Evolutionary conservation across 208 protist species (phyloP).

Genomic region (Balamuthia mandrillaris): DNA sequence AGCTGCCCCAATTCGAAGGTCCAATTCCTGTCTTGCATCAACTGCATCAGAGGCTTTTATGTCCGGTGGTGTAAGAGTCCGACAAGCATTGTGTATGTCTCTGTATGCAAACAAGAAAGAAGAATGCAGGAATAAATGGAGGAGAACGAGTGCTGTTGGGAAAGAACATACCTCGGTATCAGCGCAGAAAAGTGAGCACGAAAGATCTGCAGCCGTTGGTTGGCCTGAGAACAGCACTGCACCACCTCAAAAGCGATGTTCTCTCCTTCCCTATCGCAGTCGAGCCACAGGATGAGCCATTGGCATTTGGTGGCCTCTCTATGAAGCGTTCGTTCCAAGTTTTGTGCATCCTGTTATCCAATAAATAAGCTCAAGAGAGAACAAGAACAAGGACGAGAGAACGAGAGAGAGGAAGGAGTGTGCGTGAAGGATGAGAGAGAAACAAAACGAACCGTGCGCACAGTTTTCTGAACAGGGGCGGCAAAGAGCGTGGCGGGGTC

Average conservation of each 20-base stretch:
- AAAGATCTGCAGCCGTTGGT: conserved; percentile 42
- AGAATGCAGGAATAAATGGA: not conserved
- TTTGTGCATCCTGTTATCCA: conserved; percentile 72
- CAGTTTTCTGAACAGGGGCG: conserved; percentile 76
- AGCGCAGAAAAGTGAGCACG: conserved; percentile 83
- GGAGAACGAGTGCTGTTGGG: not conserved
- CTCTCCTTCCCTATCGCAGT: conserved; percentile 89
- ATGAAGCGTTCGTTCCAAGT: conserved; percentile 75
- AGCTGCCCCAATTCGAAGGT: conserved; percentile 83
- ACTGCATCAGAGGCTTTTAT: conserved; percentile 73
- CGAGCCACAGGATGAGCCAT: conserved; percentile 78
- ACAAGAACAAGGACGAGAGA: no score
- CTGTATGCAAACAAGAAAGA: not conserved
- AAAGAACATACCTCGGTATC: conserved; percentile 50
- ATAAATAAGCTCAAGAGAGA: no score
- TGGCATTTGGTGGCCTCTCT: conserved; percentile 46
- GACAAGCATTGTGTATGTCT: conserved; percentile 65
- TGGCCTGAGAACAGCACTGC: conserved; percentile 63
- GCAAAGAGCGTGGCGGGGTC: conserved; percentile 86
- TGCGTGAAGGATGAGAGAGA: no score
- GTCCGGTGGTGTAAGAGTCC: conserved; percentile 60
- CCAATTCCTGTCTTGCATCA: conserved; percentile 82
- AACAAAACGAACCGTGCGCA: conserved; percentile 48
- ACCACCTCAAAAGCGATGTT: conserved; percentile 87
- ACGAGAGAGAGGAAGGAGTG: no score